Evolutionary conservation across 129 eudicot genomes (phyloP).

Genomic region (Daucus carota): DNA sequence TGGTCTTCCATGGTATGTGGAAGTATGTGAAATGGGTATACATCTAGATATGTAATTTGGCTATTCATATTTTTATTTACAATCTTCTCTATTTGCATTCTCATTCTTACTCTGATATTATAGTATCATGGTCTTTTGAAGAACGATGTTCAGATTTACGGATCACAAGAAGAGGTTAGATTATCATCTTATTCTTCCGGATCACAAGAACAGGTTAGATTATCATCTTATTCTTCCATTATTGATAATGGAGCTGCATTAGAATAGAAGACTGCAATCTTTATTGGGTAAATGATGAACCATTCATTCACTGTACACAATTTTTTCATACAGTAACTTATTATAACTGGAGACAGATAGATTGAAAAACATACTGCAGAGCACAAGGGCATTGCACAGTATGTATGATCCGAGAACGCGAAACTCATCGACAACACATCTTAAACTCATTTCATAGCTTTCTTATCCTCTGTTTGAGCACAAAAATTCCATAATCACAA

Average conservation of each 20-base stretch:
- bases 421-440: not conserved
- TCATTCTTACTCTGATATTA: not conserved
- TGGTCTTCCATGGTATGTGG: not conserved
- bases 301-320: not conserved
- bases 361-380: not conserved
- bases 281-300: not conserved
- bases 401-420: not conserved
- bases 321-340: not conserved
- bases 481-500: slow-evolving; percentile 17
- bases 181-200: not conserved
- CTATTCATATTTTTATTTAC: not conserved
- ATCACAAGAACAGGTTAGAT: too few relatives aligned
- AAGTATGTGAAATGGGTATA: not conserved
- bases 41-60: not conserved
- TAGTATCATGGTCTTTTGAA: not conserved
- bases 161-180: not conserved
- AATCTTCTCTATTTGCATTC: not conserved
- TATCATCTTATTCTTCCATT: too few relatives aligned
- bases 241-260: not conserved
- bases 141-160: not conserved
- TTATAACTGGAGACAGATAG: not conserved
- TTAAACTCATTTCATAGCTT: too few relatives aligned
- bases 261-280: not conserved
- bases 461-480: not conserved
- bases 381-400: not conserved